These are phyloP conservation scores for Penicillium brevicompactum DNA, from an alignment of 2,329 filamentous ascomycete species.

Conservation along the genomic window DNA sequence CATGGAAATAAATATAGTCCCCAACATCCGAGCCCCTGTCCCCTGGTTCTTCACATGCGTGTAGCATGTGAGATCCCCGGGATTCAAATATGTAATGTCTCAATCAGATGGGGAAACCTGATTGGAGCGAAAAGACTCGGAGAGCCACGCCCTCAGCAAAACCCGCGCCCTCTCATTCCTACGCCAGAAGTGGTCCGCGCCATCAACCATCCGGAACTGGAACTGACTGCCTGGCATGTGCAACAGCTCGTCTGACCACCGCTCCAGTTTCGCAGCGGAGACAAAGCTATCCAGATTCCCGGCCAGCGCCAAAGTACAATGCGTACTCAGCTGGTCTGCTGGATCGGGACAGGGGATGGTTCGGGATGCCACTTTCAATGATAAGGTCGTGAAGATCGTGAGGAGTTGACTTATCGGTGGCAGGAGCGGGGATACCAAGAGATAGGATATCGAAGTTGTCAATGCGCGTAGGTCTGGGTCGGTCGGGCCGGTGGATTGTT, in stretches of 20 bases:
- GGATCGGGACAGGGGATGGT: constrained; percentile 44
- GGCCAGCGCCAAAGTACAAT: constrained; percentile 70
- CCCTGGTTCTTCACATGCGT: constrained; percentile 5
- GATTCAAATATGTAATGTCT: not conserved
- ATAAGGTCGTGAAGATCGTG: constrained; percentile 59
- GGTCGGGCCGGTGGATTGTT: constrained; percentile 31
- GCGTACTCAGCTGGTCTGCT: constrained; percentile 55
- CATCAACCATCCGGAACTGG: constrained; percentile 50
- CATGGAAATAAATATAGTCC: too few relatives aligned
- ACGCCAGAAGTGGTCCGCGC: constrained; percentile 66
- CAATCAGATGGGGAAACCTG: not conserved
- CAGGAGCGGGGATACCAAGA: constrained; percentile 69
- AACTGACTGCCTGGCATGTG: constrained; percentile 50
- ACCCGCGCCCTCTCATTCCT: constrained; percentile 54
- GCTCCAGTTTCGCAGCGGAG: constrained; percentile 62
- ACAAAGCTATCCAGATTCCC: constrained; percentile 77
- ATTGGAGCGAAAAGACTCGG: constrained; percentile 15
- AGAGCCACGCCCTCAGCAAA: constrained; percentile 45
- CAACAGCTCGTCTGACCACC: constrained; percentile 64
- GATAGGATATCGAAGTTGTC: constrained; percentile 41
- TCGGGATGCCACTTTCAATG: constrained; percentile 36
- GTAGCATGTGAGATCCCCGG: not conserved
- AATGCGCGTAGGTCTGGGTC: constrained; percentile 6
- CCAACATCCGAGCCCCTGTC: not conserved
- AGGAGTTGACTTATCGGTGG: constrained; percentile 60